Percentiles rank a stretch among this genome's conserved stretches.
phyloP scores from a whole-genome alignment of 371 early-diverging fungal genomes.

The Batkoa obscura region DNA sequence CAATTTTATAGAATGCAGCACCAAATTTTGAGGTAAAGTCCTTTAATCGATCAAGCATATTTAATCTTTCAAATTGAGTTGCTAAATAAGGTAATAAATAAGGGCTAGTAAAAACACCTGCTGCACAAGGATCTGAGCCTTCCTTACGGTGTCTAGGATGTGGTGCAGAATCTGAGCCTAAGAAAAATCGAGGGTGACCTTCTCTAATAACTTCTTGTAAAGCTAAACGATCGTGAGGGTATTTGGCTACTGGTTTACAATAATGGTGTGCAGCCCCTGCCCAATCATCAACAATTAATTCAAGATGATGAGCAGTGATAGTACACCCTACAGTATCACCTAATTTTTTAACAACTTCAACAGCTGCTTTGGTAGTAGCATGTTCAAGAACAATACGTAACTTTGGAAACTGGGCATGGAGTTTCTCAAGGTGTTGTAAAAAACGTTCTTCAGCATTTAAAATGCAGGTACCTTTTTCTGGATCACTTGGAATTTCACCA shows the following conservation, averaged over 20 bases:
- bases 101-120: slow-evolving; percentile 88
- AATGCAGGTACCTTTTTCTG: slow-evolving; percentile 68
- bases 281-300: slow-evolving; percentile 89
- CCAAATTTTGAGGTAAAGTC: slow-evolving; percentile 74
- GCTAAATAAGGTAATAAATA: slow-evolving; percentile 69
- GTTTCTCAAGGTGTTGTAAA: slow-evolving; percentile 56
- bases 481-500: slow-evolving; percentile 83
- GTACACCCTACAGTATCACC: slow-evolving; percentile 84
- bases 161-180: slow-evolving; percentile 94
- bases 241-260: slow-evolving; percentile 97
- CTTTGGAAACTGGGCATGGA: slow-evolving; percentile 77
- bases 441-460: slow-evolving; percentile 93
- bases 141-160: slow-evolving; percentile 79
- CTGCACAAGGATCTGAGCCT: slow-evolving; percentile 26
- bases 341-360: slow-evolving; percentile 73
- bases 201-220: slow-evolving; percentile 63
- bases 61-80: slow-evolving; percentile 70
- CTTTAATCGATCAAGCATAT: slow-evolving; percentile 52
- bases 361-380: slow-evolving; percentile 84
- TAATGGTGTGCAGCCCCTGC: slow-evolving; percentile 88
- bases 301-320: slow-evolving; percentile 88
- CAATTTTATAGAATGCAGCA: slow-evolving; percentile 56
- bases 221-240: slow-evolving; percentile 77
- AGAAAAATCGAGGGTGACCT: slow-evolving; percentile 87
- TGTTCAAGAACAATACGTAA: slow-evolving; percentile 93